These are phyloP conservation scores for Beauveria australis DNA, from an alignment of 2,329 filamentous ascomycete genomes.

Conservation along the genomic window DNA sequence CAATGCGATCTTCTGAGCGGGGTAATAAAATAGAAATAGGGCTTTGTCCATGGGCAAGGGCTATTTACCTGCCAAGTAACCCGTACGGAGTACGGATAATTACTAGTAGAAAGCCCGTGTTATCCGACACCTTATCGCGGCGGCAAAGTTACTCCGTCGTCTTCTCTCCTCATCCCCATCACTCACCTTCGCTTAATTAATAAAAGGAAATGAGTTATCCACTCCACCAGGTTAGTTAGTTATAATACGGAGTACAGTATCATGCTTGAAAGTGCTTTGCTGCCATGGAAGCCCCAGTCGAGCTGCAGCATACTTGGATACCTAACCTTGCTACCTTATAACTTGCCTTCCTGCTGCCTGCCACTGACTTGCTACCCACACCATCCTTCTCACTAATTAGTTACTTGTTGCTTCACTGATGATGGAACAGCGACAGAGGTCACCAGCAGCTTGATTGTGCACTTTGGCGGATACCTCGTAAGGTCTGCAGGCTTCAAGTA, in stretches of 20 bases:
- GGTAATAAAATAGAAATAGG: not conserved
- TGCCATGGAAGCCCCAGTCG: not conserved
- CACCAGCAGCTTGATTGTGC: not conserved
- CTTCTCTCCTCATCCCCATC: no score
- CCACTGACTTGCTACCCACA: not conserved
- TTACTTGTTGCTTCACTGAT: not conserved
- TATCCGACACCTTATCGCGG: not conserved
- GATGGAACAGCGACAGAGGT: not conserved
- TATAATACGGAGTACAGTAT: not conserved
- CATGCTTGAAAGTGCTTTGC: not conserved
- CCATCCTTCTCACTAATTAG: not conserved
- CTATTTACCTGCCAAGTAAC: not conserved
- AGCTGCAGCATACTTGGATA: not conserved
- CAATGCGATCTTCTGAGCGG: conserved; percentile 1
- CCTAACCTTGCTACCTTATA: not conserved
- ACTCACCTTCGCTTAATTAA: no score
- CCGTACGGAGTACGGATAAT: no score
- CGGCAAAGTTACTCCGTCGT: not conserved
- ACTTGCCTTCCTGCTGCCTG: not conserved
- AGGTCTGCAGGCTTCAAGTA: not conserved
- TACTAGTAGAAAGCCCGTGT: not conserved
- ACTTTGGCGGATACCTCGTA: conserved; percentile 4
- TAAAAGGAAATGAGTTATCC: no score
- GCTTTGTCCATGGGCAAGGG: not conserved
- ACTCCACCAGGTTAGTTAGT: no score